Evolutionary conservation across 148 eudicot species (phyloP).

Genomic region (Spergularia marina): DNA sequence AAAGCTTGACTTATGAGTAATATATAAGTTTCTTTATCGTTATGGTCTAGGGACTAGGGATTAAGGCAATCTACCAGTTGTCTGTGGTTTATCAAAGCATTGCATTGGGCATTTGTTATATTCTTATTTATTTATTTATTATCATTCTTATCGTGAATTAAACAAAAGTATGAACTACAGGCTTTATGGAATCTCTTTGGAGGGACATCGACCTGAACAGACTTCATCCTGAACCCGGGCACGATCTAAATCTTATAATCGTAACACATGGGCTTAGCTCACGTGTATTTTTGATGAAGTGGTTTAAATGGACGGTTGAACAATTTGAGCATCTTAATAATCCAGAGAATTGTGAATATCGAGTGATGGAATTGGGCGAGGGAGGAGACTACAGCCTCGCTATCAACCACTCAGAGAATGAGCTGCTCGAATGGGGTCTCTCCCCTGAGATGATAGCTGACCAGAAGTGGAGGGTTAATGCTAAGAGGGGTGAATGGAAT

Average conservation of each 20-base stretch:
- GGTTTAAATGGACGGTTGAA: slow-evolving; percentile 95
- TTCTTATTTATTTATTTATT: background rate
- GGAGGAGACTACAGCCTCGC: slow-evolving; percentile 89
- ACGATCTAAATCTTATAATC: slow-evolving; percentile 69
- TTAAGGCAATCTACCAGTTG: too few relatives aligned
- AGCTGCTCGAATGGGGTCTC: slow-evolving; percentile 75
- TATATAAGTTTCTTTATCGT: too few relatives aligned
- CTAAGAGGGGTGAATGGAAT: slow-evolving; percentile 53
- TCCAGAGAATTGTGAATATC: slow-evolving; percentile 60
- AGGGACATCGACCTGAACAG: slow-evolving; percentile 91
- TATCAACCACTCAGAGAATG: slow-evolving; percentile 62
- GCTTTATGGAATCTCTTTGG: slow-evolving; percentile 91
- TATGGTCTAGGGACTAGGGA: too few relatives aligned
- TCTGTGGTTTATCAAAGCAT: background rate
- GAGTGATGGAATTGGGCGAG: slow-evolving; percentile 66
- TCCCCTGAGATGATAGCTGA: slow-evolving; percentile 83
- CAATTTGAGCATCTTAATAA: slow-evolving; percentile 73
- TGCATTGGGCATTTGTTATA: background rate
- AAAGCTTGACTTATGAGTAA: too few relatives aligned
- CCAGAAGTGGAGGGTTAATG: slow-evolving; percentile 62
- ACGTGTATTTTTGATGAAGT: slow-evolving; percentile 79
- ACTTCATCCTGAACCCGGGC: slow-evolving; percentile 47
- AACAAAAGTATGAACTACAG: slow-evolving; percentile 41
- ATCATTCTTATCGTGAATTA: background rate
- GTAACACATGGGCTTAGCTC: slow-evolving; percentile 78